Percentiles rank a stretch among this genome's conserved stretches.
phyloP scores from a whole-genome alignment of 2,329 filamentous ascomycete species.

The Thelonectria discophora region DNA sequence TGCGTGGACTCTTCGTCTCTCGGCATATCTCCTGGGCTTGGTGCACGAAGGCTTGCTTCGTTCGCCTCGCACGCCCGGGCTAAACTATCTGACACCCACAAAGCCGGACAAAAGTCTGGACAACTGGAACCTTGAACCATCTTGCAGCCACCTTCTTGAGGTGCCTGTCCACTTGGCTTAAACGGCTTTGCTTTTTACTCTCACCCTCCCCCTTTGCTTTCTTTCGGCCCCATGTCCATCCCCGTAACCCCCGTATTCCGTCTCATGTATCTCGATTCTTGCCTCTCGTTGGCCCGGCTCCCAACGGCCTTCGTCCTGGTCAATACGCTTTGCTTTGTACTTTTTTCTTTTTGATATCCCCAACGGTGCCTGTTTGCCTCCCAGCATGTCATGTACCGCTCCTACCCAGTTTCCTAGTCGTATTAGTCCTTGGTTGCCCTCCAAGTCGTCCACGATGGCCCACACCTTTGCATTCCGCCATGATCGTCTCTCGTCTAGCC shows the following conservation, averaged over 20 bases:
- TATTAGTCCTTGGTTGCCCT: conserved; percentile 29
- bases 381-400: conserved; percentile 34
- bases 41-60: conserved; percentile 26
- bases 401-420: conserved; percentile 38
- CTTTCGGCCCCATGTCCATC: conserved; percentile 8
- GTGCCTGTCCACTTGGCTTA: conserved; percentile 30
- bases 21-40: conserved; percentile 41
- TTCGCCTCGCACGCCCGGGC: conserved; percentile 36
- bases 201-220: conserved; percentile 40
- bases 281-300: conserved; percentile 39
- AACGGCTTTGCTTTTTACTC: conserved; percentile 38
- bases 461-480: conserved; percentile 48
- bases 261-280: conserved; percentile 31
- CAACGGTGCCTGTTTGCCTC: conserved; percentile 30
- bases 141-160: conserved; percentile 38
- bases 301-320: conserved; percentile 29
- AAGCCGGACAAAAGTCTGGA: conserved; percentile 36
- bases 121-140: conserved; percentile 32
- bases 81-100: conserved; percentile 36
- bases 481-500: conserved; percentile 45
- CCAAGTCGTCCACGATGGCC: conserved; percentile 44
- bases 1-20: conserved; percentile 31
- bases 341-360: conserved; percentile 26
- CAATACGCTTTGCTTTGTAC: conserved; percentile 24
- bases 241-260: conserved; percentile 12